Base-by-base conservation (phyloP, 2,329 filamentous ascomycete genomes). In the Ascochyta fabae region DNA sequence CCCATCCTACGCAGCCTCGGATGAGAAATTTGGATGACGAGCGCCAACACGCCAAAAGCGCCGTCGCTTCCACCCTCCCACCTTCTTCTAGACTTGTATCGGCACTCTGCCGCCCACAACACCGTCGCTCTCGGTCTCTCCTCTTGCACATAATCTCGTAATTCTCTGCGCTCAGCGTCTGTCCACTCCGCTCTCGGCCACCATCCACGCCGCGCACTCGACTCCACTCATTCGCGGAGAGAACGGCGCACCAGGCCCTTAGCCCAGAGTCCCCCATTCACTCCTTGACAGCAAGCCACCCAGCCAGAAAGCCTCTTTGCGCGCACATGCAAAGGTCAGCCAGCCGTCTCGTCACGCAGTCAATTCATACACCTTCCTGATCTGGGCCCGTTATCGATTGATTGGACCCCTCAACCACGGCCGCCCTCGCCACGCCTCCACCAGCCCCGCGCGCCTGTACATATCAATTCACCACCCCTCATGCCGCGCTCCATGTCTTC, bases 401-500 rank as follows among this genome's bases (percentile, higher is more conserved):
- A 58, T 43, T 51, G 53, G 33, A 47, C 46, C 53, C 33, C 43
- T 48, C 46, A 44, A 36, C 42, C 13, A 48, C 43, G 44, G 24
- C 45, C 34, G 43, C 60, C 16, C 41, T 64, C 58, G 62, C 62
- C 62, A 67, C 65, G 53, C 59, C 58, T 58, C 64, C 47, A 59
- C 50, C 43, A 53, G 46, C 64, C 64, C 62, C 60, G 56, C 63
- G 57, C 55, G 45, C 15, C 51, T 50, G 46, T 62, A 65, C 61
- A 66, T 67, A 64, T 42, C 60, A 41, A 58, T 58, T 57, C 58
- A 23, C 54, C 62, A 63, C 61, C 61, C 61, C 58, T 57, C 61
- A 68, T 68, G 62, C 54, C 63, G 50, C 47, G 47, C 54, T 52
- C 54, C 19, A 48, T 41, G 39, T 52, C 54, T 27, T 48, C 54